Evolutionary conservation across 257 asterid species (phyloP), one percentile per base, ranked within the genome.

Genomic region (Paulownia fortunei): DNA sequence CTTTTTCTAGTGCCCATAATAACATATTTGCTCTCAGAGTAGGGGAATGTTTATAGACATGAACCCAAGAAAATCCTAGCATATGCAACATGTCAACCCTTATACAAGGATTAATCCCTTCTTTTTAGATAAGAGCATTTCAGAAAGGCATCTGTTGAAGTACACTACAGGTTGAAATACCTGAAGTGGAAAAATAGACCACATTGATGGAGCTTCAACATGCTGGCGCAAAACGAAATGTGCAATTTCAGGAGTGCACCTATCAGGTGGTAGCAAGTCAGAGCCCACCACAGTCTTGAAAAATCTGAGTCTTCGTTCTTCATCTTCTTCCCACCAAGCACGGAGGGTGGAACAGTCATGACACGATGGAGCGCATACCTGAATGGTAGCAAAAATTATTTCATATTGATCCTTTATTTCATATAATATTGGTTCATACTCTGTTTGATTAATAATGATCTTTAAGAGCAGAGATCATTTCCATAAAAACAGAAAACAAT

Each of bases 251-350:
- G 98, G 97, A 79, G 92, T 87, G 86, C 98, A 95, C n/a, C 73
- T 80, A 54, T 89, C 97, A 3, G 99, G 97, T 54, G 97, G 97
- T 69, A 88, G 84, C 78, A 71, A 30, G 72, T 92, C 90, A 5
- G 96, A 84, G n/a, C 97, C 97, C 79, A 93, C 84, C 71, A 93
- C 88, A 2, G 86, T 72, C 80, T 86, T 81, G 86, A 89, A 90
- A 75, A 59, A 95, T 51, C 88, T 83, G 27, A 78, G 80, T 64
- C 98, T 88, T 69, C 97, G 86, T 56, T 89, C 98, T 68, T 88
- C 98, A 56, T 95, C 97, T 86, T 95, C 99, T 88, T 95, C 98
- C 99, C 99, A 95, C 99, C 99, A 95, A 42, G 97, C 99, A 52
- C 98, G 97, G 18, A 96, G 89, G 42, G 99, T 92, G 63, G 98